A percentile compares a stretch with the other conserved stretches of the same genome.
phyloP scores from a whole-genome alignment of 2,329 filamentous ascomycete species.

The Colletotrichum sp. region DNA sequence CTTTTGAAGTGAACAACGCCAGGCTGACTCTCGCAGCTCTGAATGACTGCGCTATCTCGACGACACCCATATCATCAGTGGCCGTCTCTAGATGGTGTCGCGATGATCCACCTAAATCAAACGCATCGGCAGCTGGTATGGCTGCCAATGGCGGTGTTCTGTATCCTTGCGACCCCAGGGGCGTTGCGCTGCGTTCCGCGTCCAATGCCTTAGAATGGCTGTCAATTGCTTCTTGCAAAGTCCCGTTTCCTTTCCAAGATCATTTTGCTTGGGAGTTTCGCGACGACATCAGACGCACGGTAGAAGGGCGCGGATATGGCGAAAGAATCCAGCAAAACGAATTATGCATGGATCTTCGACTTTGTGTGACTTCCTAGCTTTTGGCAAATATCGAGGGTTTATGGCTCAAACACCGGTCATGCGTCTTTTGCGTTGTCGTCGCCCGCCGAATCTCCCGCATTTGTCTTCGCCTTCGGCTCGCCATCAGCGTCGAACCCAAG shows the following conservation, averaged over 20 bases:
- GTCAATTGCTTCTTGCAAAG: not conserved
- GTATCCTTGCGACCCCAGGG: not conserved
- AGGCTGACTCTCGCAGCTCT: not conserved
- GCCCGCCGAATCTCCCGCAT: not conserved
- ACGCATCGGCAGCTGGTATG: not conserved
- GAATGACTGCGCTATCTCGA: not conserved
- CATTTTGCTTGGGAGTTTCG: not conserved
- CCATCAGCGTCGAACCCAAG: constrained; percentile 85
- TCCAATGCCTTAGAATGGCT: not conserved
- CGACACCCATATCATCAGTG: not conserved
- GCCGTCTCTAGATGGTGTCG: not conserved
- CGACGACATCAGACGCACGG: not conserved
- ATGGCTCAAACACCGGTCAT: not conserved
- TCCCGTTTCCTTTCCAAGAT: not conserved
- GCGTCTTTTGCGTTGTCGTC: not conserved
- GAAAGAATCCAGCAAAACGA: not conserved
- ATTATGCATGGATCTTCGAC: not conserved
- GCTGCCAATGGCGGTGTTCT: not conserved
- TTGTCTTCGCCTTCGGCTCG: constrained; percentile 51
- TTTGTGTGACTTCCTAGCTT: not conserved
- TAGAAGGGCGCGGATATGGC: not conserved
- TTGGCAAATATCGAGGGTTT: not conserved
- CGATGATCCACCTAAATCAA: not conserved
- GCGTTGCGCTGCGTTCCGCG: not conserved
- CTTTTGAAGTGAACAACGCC: not conserved